Percentiles rank a stretch among this genome's conserved stretches.
phyloP scores from a whole-genome alignment of 2,329 filamentous ascomycete species.

The Pyricularia sp. region DNA sequence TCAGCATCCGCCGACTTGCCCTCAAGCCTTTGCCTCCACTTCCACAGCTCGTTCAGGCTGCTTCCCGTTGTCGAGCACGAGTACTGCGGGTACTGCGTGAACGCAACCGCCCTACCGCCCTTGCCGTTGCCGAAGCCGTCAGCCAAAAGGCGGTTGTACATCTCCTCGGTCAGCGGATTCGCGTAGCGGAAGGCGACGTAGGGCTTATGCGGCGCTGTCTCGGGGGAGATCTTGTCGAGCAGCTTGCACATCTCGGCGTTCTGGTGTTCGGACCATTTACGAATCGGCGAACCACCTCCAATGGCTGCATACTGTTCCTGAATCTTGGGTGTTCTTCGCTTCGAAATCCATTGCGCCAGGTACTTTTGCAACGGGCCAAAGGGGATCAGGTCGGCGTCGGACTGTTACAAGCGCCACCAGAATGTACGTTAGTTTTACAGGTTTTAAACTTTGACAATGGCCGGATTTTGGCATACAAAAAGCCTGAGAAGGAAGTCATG shows the following conservation, averaged over 20 bases:
- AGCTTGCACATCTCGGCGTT: constrained; percentile 94
- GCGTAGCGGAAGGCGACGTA: constrained; percentile 98
- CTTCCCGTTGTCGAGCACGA: constrained; percentile 95
- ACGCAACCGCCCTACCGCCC: constrained; percentile 88
- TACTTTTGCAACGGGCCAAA: constrained; percentile 84
- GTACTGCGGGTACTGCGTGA: constrained; percentile 97
- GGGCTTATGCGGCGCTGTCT: constrained; percentile 91
- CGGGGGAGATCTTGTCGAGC: constrained; percentile 76
- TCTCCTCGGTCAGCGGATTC: constrained; percentile 83
- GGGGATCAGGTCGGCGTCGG: constrained; percentile 91
- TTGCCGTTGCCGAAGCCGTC: constrained; percentile 86
- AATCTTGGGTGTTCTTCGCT: constrained; percentile 86
- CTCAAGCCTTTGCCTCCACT: constrained; percentile 82
- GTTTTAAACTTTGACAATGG: constrained; percentile 1
- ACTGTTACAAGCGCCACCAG: constrained; percentile 31
- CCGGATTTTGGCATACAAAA: constrained; percentile 51
- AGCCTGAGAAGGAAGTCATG: constrained; percentile 78
- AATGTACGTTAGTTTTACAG: background rate
- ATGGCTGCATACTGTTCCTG: constrained; percentile 91
- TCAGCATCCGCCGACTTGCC: constrained; percentile 48
- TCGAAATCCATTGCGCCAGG: constrained; percentile 75
- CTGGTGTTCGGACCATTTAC: constrained; percentile 96
- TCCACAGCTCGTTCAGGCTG: constrained; percentile 94
- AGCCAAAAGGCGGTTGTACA: constrained; percentile 68
- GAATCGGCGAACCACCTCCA: constrained; percentile 92